Evolutionary conservation across 108 stramenopile species (phyloP).

Genomic region (Seminavis robusta): DNA sequence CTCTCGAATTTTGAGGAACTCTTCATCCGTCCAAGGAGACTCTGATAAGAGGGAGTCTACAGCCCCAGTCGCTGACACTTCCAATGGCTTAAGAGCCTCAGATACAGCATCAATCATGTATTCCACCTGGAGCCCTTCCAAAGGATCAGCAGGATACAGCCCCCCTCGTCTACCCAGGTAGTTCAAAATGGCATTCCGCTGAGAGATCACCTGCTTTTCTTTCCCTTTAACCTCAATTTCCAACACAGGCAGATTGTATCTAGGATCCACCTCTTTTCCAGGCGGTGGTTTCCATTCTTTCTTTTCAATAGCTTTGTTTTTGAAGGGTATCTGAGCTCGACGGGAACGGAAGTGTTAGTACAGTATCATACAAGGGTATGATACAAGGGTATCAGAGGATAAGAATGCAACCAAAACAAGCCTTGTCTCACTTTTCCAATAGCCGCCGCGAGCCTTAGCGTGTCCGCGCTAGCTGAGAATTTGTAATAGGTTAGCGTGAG

Average conservation of each 20-base stretch:
- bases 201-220: not conserved
- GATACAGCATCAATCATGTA: slow-evolving; percentile 11
- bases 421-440: slow-evolving; percentile 10
- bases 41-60: not conserved
- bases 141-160: slow-evolving; percentile 20
- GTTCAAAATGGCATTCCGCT: slow-evolving; percentile 16
- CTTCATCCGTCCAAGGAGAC: slow-evolving; percentile 5
- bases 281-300: slow-evolving; percentile 3
- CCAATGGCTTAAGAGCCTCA: not conserved
- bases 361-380: no score
- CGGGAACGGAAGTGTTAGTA: no score
- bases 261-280: slow-evolving; percentile 1
- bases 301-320: slow-evolving; percentile 11
- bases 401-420: no score
- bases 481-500: slow-evolving; percentile 20
- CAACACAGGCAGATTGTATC: slow-evolving; percentile 9
- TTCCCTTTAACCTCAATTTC: slow-evolving; percentile 2
- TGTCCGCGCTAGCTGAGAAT: slow-evolving; percentile 12
- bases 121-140: slow-evolving; percentile 18
- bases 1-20: slow-evolving; percentile 10
- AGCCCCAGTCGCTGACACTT: slow-evolving; percentile 1
- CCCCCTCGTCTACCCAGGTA: slow-evolving; percentile 17
- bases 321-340: no score
- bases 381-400: no score
- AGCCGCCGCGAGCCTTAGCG: slow-evolving; percentile 10